phyloP scores from a whole-genome alignment of 1,284 basidiomycete species.

The Neotropicomus parvogracilis region DNA sequence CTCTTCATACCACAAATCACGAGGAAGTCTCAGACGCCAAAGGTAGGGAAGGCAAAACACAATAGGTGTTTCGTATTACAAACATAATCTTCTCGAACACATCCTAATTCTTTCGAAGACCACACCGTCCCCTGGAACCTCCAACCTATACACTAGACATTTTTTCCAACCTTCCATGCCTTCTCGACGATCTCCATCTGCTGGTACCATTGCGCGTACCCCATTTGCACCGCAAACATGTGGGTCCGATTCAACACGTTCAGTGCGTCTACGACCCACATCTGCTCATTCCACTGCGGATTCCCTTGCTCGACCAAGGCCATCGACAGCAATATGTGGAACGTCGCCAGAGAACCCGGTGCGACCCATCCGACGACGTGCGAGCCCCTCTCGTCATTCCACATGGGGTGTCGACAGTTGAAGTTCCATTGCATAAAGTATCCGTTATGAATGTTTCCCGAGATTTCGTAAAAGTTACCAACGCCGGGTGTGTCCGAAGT shows the following conservation, averaged over 20 bases:
- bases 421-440: constrained; percentile 12
- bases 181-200: constrained; percentile 13
- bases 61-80: no score
- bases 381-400: constrained; percentile 12
- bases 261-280: background rate
- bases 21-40: no score
- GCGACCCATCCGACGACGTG: constrained; percentile 14
- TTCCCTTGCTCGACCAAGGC: constrained; percentile 15
- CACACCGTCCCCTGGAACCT: no score
- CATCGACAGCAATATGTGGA: constrained; percentile 10
- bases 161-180: no score
- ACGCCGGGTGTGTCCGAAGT: constrained; percentile 8
- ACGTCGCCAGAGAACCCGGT: background rate
- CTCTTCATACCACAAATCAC: no score
- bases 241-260: background rate
- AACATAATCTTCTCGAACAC: no score
- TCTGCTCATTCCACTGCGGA: constrained; percentile 6
- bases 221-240: constrained; percentile 20
- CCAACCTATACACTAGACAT: no score
- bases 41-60: no score
- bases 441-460: constrained; percentile 6
- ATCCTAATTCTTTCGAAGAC: no score
- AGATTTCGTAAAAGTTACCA: constrained; percentile 19
- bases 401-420: constrained; percentile 10
- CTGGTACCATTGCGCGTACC: constrained; percentile 1